phyloP scores from a whole-genome alignment of 2,329 filamentous ascomycete species.

The Cryphonectria japonica region DNA sequence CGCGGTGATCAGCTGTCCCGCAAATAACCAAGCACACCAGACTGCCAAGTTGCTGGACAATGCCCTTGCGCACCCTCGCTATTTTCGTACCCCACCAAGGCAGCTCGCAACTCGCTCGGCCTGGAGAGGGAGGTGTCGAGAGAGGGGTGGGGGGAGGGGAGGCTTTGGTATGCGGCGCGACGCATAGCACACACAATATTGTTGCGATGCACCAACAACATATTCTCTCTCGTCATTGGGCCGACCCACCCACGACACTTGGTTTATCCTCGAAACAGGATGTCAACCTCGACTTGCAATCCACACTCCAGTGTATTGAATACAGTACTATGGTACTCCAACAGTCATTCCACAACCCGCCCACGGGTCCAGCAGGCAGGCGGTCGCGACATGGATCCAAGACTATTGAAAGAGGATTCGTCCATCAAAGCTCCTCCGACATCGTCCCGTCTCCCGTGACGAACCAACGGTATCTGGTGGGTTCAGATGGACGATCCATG shows the following conservation, averaged over 20 bases:
- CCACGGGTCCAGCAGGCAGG: background rate
- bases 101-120: background rate
- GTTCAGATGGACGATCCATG: background rate
- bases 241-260: background rate
- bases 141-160: background rate
- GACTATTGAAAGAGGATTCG: background rate
- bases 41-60: background rate
- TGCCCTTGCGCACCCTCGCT: background rate
- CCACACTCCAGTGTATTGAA: background rate
- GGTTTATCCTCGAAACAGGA: background rate
- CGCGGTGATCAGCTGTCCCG: conserved; percentile 1
- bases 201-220: background rate
- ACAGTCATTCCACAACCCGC: background rate
- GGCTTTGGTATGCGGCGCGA: background rate
- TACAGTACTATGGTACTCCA: background rate
- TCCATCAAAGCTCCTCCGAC: background rate
- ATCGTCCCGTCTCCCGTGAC: background rate
- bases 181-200: background rate
- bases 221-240: background rate
- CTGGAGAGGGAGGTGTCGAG: background rate
- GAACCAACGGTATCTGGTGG: background rate
- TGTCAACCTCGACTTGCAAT: background rate
- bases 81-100: background rate
- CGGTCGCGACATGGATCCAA: background rate
- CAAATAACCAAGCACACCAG: background rate